These are phyloP conservation scores for Colletotrichum sp. DNA, from an alignment of 2,329 filamentous ascomycete species.

Conservation along the genomic window DNA sequence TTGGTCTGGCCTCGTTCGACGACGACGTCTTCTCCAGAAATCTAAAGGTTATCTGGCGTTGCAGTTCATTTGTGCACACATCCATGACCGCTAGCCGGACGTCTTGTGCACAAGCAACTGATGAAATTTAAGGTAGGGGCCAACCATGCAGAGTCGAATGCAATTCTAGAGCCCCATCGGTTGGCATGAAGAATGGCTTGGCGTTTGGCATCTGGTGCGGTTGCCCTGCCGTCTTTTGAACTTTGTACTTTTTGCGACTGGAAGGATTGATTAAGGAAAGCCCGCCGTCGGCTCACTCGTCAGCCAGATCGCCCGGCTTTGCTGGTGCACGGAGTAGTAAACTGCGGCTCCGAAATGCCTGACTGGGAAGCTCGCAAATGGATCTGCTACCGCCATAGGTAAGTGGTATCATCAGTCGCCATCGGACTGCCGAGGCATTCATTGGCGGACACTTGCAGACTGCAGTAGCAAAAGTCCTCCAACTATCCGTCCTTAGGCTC, in stretches of 20 bases:
- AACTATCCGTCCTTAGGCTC: background rate
- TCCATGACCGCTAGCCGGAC: background rate
- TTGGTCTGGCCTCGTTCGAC: background rate
- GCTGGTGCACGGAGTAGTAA: background rate
- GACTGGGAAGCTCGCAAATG: background rate
- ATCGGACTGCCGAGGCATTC: background rate
- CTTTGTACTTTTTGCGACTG: background rate
- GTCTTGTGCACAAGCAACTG: background rate
- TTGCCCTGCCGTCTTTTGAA: conserved; percentile 1
- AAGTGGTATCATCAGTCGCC: background rate
- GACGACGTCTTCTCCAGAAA: background rate
- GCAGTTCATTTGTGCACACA: background rate
- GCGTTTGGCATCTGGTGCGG: conserved; percentile 11
- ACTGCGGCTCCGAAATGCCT: conserved; percentile 1
- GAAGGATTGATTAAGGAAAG: background rate
- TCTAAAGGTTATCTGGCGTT: background rate
- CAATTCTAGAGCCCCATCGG: conserved; percentile 10
- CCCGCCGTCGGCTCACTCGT: background rate
- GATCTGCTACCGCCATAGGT: background rate
- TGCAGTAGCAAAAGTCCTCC: background rate
- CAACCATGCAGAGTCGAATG: conserved; percentile 4
- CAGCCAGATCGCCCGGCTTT: background rate
- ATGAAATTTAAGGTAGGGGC: background rate
- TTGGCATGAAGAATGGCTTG: conserved; percentile 16
- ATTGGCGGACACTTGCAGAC: background rate